These are phyloP conservation scores for Cardiospermum halicacabum DNA, from an alignment of 345 rosid genomes.

Conservation along the genomic window DNA sequence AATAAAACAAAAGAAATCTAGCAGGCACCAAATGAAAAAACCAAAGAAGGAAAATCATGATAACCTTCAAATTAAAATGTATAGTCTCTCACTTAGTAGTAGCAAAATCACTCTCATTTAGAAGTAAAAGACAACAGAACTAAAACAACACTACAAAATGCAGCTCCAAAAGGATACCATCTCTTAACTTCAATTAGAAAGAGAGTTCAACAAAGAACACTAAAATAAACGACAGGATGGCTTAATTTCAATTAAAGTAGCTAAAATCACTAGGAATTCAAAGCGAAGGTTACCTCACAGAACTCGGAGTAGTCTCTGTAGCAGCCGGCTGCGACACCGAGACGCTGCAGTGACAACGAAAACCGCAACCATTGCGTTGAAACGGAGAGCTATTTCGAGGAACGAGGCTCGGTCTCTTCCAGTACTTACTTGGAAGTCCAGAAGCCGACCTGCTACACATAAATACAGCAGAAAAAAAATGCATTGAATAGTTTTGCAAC, in stretches of 20 bases:
- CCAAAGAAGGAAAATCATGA: neutral
- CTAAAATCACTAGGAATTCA: neutral
- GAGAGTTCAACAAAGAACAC: too few relatives aligned
- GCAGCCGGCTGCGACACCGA: constrained; percentile 31
- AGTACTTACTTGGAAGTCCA: constrained; percentile 20
- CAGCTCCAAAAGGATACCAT: neutral
- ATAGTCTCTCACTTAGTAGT: neutral
- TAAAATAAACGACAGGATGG: too few relatives aligned
- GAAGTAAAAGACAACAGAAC: neutral
- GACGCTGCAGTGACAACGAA: constrained; percentile 43
- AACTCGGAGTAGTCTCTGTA: constrained; percentile 32
- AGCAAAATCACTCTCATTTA: neutral
- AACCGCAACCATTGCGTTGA: constrained; percentile 14
- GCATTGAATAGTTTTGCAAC: neutral
- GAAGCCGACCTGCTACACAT: constrained; percentile 23
- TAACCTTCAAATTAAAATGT: neutral
- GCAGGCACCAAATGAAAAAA: neutral
- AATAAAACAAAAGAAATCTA: neutral
- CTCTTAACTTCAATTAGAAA: neutral
- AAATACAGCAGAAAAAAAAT: neutral
- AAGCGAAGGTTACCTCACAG: constrained; percentile 28
- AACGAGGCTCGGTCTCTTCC: constrained; percentile 8
- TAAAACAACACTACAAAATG: neutral
- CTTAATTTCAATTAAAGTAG: too few relatives aligned
- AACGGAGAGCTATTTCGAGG: neutral